Base-by-base conservation (phyloP, 164 flowering plant species). In the Nymphaea thermarum region DNA sequence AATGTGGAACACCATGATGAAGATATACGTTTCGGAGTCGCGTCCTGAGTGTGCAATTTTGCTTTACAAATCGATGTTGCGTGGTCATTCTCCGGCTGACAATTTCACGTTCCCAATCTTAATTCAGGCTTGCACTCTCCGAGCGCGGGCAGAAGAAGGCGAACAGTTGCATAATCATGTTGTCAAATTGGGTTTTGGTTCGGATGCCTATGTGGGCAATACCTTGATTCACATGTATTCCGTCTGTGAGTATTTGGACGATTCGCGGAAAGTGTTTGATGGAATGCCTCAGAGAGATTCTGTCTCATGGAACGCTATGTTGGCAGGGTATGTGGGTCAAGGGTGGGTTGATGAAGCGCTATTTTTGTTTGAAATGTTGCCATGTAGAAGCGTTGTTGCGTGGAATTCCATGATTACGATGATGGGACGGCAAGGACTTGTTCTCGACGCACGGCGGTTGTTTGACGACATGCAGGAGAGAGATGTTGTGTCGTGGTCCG, bases 401-500 rank as follows among this genome's bases (percentile, higher is more conserved):
- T 75, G 82, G 16, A 81, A 76, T 71, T 79, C 84, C 8, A 77
- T 81, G 84, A 75, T 81, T 65, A 80, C 43, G 42, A 72, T 81
- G 75, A 63, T 81, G 65, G 84, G 81, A 25, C 75, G 72, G 70
- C 65, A 59, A 41, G 78, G 79, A 6, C 73, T 64, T 62, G 75
- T 77, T 43, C 41, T 6, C 12, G 78, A 79, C 42, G 84, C 84
- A 43, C 44, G 64, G 8, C 41, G 44, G 18, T 55, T 81, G 47
- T 81, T 79, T 43, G 65, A 70, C 63, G 75, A 74, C 36, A 68
- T 79, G 78, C 47, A 65, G 14, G 66, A 62, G 5, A 81, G 69
- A 70, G 82, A 79, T 64, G 63, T 79, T 66, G 72, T 81, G n/a
- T 75, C 82, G 17, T 81, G 84, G 84, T 79, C 71, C 63, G 78